These are phyloP conservation scores for Rhodotorula babjevae DNA, from an alignment of 768 basidiomycete species.

Conservation along the genomic window DNA sequence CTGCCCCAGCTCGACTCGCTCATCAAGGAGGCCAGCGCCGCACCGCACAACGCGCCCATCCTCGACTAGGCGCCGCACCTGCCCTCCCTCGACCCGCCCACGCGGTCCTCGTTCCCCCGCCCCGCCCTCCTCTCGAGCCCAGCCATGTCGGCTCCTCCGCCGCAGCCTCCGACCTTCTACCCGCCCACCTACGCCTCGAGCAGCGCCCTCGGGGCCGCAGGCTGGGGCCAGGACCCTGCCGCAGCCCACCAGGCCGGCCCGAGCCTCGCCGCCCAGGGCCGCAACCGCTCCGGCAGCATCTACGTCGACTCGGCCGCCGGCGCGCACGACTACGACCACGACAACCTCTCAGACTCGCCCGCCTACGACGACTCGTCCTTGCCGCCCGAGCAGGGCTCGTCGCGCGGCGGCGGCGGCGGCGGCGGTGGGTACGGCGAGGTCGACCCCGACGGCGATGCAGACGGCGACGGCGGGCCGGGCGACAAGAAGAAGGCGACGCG, in stretches of 20 bases:
- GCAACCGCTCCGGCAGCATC: not conserved
- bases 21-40: no score
- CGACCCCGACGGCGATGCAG: not conserved
- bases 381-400: not conserved
- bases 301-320: not conserved
- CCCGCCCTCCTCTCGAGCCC: not conserved
- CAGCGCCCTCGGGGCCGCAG: not conserved
- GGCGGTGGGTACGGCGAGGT: not conserved
- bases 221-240: not conserved
- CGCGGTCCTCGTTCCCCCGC: no score
- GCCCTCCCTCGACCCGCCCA: no score
- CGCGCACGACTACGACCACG: not conserved
- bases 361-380: not conserved
- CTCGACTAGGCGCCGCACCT: no score
- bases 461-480: not conserved
- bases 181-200: constrained; percentile 2
- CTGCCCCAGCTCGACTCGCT: no score
- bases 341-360: constrained; percentile 5
- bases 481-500: constrained; percentile 42
- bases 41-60: no score
- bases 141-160: not conserved
- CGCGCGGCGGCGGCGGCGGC: not conserved
- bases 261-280: not conserved
- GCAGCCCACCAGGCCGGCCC: not conserved
- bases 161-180: not conserved